These are phyloP conservation scores for Torulaspora pretoriensis DNA, from an alignment of 1,139 yeast genomes.

Conservation along the genomic window DNA sequence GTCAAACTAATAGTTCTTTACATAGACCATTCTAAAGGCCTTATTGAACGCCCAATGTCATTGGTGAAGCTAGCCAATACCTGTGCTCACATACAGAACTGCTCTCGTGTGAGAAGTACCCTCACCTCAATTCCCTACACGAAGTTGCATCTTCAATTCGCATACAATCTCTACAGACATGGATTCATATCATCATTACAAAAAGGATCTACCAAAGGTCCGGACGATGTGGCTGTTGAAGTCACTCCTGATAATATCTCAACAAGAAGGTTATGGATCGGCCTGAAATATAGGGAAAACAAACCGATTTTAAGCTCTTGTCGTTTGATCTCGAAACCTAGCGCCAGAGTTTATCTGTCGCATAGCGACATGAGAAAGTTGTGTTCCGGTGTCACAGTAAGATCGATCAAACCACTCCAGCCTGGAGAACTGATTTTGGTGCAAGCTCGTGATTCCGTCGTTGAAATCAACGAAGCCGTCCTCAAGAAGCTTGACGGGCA, in stretches of 20 bases:
- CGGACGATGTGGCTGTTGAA: conserved; percentile 68
- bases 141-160: conserved; percentile 75
- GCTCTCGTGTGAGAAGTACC: conserved; percentile 68
- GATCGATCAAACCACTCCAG: conserved; percentile 74
- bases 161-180: conserved; percentile 80
- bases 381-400: conserved; percentile 70
- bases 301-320: conserved; percentile 71
- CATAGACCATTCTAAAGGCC: neutral
- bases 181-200: conserved; percentile 85
- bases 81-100: conserved; percentile 88
- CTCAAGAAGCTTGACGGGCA: conserved; percentile 68
- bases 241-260: conserved; percentile 86
- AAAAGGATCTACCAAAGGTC: conserved; percentile 86
- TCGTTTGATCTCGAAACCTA: conserved; percentile 79
- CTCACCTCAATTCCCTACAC: conserved; percentile 82
- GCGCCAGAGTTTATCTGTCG: conserved; percentile 63
- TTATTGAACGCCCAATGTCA: conserved; percentile 50
- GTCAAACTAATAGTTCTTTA: neutral
- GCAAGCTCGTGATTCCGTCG: conserved; percentile 47
- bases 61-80: conserved; percentile 77
- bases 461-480: conserved; percentile 83
- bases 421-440: conserved; percentile 88
- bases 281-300: conserved; percentile 80
- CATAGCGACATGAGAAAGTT: conserved; percentile 64
- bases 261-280: conserved; percentile 86